A percentile compares a stretch with the other conserved stretches of the same genome.
These are phyloP conservation scores for Chrysosporium keratinophilum DNA, from an alignment of 2,329 filamentous ascomycete genomes.

Conservation along the genomic window DNA sequence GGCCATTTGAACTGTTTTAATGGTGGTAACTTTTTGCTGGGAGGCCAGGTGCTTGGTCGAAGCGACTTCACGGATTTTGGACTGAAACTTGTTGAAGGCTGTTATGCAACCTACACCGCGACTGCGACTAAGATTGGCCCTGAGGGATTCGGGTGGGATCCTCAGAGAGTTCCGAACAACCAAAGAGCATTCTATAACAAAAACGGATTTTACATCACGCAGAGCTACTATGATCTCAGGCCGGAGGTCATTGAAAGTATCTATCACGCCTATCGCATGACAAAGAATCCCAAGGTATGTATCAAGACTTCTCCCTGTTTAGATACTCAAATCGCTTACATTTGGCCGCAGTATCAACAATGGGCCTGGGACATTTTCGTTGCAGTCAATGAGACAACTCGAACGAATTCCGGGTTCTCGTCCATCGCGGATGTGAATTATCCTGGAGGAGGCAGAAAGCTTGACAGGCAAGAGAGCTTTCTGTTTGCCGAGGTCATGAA, in stretches of 20 bases:
- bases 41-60: conserved; percentile 57
- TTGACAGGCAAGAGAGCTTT: conserved; percentile 74
- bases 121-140: conserved; percentile 68
- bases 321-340: neutral
- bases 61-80: conserved; percentile 64
- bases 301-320: neutral
- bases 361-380: conserved; percentile 74
- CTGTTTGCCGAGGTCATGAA: conserved; percentile 82
- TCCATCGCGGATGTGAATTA: conserved; percentile 57
- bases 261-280: conserved; percentile 79
- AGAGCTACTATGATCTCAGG: conserved; percentile 55
- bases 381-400: conserved; percentile 54
- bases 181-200: conserved; percentile 52
- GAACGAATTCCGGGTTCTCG: conserved; percentile 56
- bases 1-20: conserved; percentile 64
- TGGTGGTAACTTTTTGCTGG: conserved; percentile 76
- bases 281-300: conserved; percentile 51
- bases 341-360: conserved; percentile 52
- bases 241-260: conserved; percentile 75
- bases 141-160: conserved; percentile 56
- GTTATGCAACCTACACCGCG: conserved; percentile 59
- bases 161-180: conserved; percentile 38
- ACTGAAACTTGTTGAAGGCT: conserved; percentile 58
- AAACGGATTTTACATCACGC: conserved; percentile 62
- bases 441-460: conserved; percentile 48